phyloP scores from a whole-genome alignment of 371 early-diverging fungal species.

The Catenaria anguillulae region DNA sequence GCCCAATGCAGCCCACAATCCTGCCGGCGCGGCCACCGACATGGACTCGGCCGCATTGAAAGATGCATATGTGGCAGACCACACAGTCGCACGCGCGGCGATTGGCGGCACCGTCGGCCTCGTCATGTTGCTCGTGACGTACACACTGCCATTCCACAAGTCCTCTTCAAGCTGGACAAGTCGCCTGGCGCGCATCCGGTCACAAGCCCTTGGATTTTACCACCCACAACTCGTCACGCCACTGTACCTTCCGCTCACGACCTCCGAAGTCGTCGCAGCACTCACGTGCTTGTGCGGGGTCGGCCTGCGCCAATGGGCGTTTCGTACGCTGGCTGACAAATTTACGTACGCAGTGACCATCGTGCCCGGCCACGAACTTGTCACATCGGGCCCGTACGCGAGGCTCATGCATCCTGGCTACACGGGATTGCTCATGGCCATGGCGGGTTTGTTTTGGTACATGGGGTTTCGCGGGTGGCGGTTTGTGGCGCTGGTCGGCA shows the following conservation, averaged over 20 bases:
- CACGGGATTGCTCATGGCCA: background rate
- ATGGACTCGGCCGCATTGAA: no score
- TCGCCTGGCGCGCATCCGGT: no score
- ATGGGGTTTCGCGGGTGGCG: background rate
- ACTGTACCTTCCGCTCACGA: background rate
- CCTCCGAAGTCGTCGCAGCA: background rate
- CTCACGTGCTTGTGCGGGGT: background rate
- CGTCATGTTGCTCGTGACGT: no score
- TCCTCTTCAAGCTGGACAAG: no score
- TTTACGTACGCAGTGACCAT: constrained; percentile 6
- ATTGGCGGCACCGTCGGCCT: no score
- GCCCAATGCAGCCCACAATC: no score
- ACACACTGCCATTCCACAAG: no score
- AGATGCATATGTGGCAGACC: no score
- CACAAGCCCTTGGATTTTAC: no score
- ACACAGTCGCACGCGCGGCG: no score
- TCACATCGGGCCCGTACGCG: background rate
- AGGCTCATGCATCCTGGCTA: background rate
- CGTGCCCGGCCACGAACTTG: background rate
- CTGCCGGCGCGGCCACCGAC: no score
- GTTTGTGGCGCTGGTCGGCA: background rate
- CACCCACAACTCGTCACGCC: background rate
- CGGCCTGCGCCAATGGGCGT: background rate
- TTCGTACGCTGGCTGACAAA: background rate
- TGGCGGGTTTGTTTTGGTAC: background rate